Evolutionary conservation across 2,329 filamentous ascomycete species (phyloP), one percentile per base, ranked within the genome.

Genomic region (Phialemoniopsis sp.): DNA sequence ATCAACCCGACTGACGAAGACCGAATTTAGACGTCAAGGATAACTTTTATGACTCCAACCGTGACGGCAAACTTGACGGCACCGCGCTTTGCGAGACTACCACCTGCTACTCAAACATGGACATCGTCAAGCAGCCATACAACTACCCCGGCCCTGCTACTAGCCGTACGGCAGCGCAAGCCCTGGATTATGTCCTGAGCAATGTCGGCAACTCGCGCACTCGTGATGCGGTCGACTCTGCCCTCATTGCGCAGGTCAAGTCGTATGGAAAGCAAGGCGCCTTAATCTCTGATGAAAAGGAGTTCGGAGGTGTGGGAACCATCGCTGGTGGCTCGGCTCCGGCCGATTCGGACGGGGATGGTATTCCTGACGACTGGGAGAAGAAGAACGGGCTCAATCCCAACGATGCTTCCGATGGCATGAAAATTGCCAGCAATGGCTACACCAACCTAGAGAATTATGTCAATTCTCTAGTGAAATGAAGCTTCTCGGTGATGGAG

Each of bases 11-110:
- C 32, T 32, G 8, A 18, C 13, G 12, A 13, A 8, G 10, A 13
- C n/a, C n/a, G n/a, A 29, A 29, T 29, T 29, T 29, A 62, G 58
- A 73, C 33, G 71, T 75, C 12, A 60, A 67, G 34, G 60, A 65
- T 28, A 78, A 78, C 51, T 76, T 67, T 45, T 68, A 72, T 44
- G 75, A 78, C 48, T 58, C 62, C 3, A 60, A 75, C 51, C 61
- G 62, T 14, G 62, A 78, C 44, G 73, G 74, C 8, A 52, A 49
- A 3, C 60, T 78, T 17, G 66, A 75, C 40, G 73, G 75, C 17
- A 57, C 59, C 1, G 60, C 65, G 13, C 57, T 74, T 8, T 68
- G 64, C 37, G 60, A 54, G 7, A 47, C 58, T 8, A 59, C 62
- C 1, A 60, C 58, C 3, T 70, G 70, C 48, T 74, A 75, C 49